Evolutionary conservation across 2,329 filamentous ascomycete genomes (phyloP).

Genomic region (Talaromyces pinophilus): DNA sequence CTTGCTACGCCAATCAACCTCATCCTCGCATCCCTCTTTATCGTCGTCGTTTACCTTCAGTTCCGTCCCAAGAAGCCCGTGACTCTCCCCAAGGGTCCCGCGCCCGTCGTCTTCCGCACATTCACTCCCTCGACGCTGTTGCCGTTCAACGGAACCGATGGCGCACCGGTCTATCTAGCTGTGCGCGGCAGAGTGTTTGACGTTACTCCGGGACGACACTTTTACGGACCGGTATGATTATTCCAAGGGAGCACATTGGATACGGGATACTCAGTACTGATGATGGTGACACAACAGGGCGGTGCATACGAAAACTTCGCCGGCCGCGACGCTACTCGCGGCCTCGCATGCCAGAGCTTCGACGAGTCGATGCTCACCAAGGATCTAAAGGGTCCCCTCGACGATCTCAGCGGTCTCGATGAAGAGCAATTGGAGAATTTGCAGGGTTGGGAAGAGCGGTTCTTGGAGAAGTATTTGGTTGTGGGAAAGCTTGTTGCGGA

Average conservation of each 20-base stretch:
- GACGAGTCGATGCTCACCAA: slow-evolving; percentile 93
- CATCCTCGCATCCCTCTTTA: slow-evolving; percentile 60
- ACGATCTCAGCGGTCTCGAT: slow-evolving; percentile 71
- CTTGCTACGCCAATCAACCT: slow-evolving; percentile 63
- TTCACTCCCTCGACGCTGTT: slow-evolving; percentile 83
- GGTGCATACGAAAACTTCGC: slow-evolving; percentile 97
- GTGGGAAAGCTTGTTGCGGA: slow-evolving; percentile 80
- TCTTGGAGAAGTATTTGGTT: slow-evolving; percentile 91
- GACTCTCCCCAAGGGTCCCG: slow-evolving; percentile 55
- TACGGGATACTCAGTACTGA: background rate
- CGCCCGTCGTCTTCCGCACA: slow-evolving; percentile 79
- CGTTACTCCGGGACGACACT: slow-evolving; percentile 81
- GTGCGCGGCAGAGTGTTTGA: slow-evolving; percentile 91
- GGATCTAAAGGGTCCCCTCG: slow-evolving; percentile 80
- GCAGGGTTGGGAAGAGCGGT: slow-evolving; percentile 89
- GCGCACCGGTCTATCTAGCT: slow-evolving; percentile 80
- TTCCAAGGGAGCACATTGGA: background rate
- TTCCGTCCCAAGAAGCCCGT: slow-evolving; percentile 54
- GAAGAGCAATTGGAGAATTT: slow-evolving; percentile 78
- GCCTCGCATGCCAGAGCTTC: slow-evolving; percentile 87
- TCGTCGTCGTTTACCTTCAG: slow-evolving; percentile 59
- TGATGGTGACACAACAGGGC: slow-evolving; percentile 48
- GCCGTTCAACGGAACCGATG: slow-evolving; percentile 76
- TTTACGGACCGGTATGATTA: slow-evolving; percentile 73
- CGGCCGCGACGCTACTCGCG: slow-evolving; percentile 83